Base-by-base conservation (phyloP, 441 rosid genomes). In the Jatropha multifida region DNA sequence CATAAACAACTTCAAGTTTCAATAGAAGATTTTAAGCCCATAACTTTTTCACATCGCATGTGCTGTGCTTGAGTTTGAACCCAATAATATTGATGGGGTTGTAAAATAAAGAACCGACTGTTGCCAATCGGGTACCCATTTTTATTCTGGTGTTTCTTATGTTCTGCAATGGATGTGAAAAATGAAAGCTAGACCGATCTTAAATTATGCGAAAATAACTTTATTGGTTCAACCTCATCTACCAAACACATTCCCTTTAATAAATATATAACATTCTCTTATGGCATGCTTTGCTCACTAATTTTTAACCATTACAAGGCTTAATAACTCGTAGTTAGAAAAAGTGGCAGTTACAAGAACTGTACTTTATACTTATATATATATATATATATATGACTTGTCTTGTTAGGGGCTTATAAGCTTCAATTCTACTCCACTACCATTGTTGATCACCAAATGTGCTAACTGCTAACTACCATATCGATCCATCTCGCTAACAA, bases 381-480 rank as follows among this genome's bases (percentile, higher is more conserved):
- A 32, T 27, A 27, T 27, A 27, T 32, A 12, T 51, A 12, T 17
- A 20, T 49, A 1, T 32, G 58, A 64, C 11, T 40, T 67, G 61
- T 71, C 66, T 54, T 72, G 8, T 73, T 61, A 2, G 61, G 23
- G 63, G 59, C 67, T 4, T 44, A 44, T 44, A 79, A 74, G 83
- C 92, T 92, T 87, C 73, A 78, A 63, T 76, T 60, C 90, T 83
- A 81, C 93, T 88, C 91, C 88, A 90, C 86, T 77, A 55, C 55
- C 32, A 58, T 79, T 88, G 77, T 76, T 75, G 75, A 83, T 84
- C 85, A 88, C 90, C 94, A 78, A 91, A 85, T 87, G 69, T 81
- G 44, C 83, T 83, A 90, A 85, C 89, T 81, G 44, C 83, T 83
- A 90, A 85, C 89, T 72, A 84, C 87, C 80, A 67, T 71, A 65